Evolutionary conservation across 805 yeast genomes (phyloP).

Genomic region (Monosporozyma yasuniensis): DNA sequence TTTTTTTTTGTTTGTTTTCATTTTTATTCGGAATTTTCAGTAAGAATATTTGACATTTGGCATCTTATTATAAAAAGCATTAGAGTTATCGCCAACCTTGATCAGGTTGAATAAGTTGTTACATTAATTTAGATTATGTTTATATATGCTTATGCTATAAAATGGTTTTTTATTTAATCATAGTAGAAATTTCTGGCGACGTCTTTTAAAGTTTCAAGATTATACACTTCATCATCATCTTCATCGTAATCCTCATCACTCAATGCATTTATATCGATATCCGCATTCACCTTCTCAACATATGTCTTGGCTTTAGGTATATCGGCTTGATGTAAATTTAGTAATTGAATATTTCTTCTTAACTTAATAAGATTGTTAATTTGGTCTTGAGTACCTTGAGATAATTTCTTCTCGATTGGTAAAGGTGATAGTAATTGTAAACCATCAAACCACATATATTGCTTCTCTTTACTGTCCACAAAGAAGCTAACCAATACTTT

Average conservation of each 20-base stretch:
- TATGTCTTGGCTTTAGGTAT: neutral
- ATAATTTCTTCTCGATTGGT: slow-evolving; percentile 24
- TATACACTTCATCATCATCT: slow-evolving; percentile 20
- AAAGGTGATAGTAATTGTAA: slow-evolving; percentile 40
- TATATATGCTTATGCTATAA: neutral
- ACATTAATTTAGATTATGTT: too few species aligned
- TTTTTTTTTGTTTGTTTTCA: neutral
- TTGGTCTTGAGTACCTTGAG: slow-evolving; percentile 38
- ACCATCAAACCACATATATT: slow-evolving; percentile 75
- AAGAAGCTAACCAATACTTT: slow-evolving; percentile 48
- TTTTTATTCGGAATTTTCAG: too few species aligned
- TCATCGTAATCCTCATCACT: slow-evolving; percentile 7
- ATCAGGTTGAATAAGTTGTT: too few species aligned
- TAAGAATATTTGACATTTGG: too few species aligned
- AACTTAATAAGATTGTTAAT: slow-evolving; percentile 37
- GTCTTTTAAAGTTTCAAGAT: slow-evolving; percentile 17
- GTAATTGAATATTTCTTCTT: slow-evolving; percentile 42
- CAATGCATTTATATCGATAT: neutral
- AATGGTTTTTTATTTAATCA: slow-evolving; percentile 10
- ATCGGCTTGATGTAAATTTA: slow-evolving; percentile 32
- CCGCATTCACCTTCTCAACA: neutral
- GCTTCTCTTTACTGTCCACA: slow-evolving; percentile 59
- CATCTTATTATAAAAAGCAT: too few species aligned
- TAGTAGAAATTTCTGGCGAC: slow-evolving; percentile 23
- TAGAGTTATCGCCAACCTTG: too few species aligned